phyloP scores from a whole-genome alignment of 2,329 filamentous ascomycete genomes.

The Fusarium sp. region DNA sequence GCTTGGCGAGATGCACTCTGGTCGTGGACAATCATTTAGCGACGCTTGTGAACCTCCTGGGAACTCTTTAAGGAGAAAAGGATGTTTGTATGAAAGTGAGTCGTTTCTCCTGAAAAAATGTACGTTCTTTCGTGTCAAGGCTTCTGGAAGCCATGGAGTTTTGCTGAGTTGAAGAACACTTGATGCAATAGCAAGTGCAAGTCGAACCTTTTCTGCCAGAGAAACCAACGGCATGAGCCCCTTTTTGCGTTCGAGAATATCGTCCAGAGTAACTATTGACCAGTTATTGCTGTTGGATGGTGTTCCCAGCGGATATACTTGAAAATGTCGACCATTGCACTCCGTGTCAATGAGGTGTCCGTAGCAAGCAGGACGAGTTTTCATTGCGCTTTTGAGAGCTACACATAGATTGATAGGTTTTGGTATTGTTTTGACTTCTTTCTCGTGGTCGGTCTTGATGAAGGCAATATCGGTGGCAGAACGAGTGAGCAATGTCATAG shows the following conservation, averaged over 20 bases:
- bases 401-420: slow-evolving; percentile 11
- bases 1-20: background rate
- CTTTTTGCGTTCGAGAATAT: background rate
- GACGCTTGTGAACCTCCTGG: rapidly evolving
- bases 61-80: background rate
- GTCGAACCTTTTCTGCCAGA: slow-evolving; percentile 2
- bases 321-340: background rate
- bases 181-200: slow-evolving; percentile 28
- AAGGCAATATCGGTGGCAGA: slow-evolving; percentile 2
- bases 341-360: slow-evolving; percentile 18
- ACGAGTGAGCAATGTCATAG: background rate
- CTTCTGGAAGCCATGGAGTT: slow-evolving; percentile 29
- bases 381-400: background rate
- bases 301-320: slow-evolving; percentile 5
- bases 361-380: slow-evolving; percentile 8
- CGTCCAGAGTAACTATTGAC: slow-evolving; percentile 14
- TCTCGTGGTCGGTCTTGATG: background rate
- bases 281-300: slow-evolving; percentile 1
- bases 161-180: slow-evolving; percentile 39
- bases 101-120: slow-evolving; percentile 19
- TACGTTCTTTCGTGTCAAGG: background rate
- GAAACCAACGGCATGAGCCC: background rate
- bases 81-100: background rate
- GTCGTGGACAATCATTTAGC: rapidly evolving
- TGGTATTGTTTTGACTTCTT: rapidly evolving